Conservation (phyloP, 139 green algal genomes). For the Helicosporidium sp. region DNA sequence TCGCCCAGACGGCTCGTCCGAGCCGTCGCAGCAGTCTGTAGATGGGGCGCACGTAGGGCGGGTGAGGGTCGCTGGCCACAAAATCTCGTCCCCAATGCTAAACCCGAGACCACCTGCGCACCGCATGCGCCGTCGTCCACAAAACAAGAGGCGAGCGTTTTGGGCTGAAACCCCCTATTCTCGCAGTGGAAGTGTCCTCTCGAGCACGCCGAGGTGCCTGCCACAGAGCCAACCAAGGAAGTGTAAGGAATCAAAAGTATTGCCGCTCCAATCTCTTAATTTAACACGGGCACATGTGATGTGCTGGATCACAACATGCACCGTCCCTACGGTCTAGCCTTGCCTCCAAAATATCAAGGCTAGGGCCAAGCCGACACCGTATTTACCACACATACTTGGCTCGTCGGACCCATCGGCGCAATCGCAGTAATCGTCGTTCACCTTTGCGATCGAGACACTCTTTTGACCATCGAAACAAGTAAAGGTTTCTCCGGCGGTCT, state of each 20-base stretch:
- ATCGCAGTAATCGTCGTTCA: conserved; percentile 94
- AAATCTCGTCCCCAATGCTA: too few relatives aligned
- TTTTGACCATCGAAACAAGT: conserved; percentile 42
- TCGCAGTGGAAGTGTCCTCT: conserved; percentile 67
- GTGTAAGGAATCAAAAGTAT: too few relatives aligned
- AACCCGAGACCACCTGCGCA: conserved; percentile 11
- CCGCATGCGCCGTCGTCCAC: conserved; percentile 89
- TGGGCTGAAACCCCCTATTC: conserved; percentile 50
- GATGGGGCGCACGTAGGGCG: too few relatives aligned
- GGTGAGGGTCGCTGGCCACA: too few relatives aligned
- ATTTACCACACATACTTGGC: conserved; percentile 51
- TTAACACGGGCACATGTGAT: too few relatives aligned
- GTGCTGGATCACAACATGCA: too few relatives aligned
- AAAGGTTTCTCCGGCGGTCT: conserved; percentile 21
- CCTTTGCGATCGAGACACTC: conserved; percentile 22
- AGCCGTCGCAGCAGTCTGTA: conserved; percentile 81
- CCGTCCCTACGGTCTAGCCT: too few relatives aligned
- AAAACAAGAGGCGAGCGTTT: conserved; percentile 45
- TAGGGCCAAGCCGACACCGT: too few relatives aligned
- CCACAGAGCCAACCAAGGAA: conserved; percentile 1
- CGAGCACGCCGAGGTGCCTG: conserved; percentile 69
- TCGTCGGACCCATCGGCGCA: conserved; percentile 84
- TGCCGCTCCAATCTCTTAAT: too few relatives aligned
- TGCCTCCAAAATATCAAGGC: too few relatives aligned
- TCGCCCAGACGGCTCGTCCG: conserved; percentile 45